A percentile compares a stretch with the other conserved stretches of the same genome.
phyloP scores from a whole-genome alignment of 1,284 basidiomycete genomes.

The Phellopilus nigrolimitatus region DNA sequence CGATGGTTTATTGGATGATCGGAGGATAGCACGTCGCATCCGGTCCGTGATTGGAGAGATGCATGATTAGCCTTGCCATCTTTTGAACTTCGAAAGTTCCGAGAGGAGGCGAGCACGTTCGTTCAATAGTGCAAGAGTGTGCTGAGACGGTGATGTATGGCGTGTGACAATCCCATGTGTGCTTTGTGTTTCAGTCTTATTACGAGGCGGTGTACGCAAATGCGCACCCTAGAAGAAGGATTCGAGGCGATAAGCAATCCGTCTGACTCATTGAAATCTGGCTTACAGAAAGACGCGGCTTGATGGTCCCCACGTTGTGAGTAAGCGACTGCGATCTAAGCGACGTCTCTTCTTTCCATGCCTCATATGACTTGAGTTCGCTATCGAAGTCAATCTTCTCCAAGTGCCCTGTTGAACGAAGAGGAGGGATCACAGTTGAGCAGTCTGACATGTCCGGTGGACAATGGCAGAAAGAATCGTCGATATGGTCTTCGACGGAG shows the following conservation, averaged over 20 bases:
- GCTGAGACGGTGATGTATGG: constrained; percentile 36
- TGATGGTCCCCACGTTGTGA: constrained; percentile 1
- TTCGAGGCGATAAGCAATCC: not conserved
- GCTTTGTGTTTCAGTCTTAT: not conserved
- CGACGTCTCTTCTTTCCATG: not conserved
- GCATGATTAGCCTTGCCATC: not conserved
- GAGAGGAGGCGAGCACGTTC: constrained; percentile 45
- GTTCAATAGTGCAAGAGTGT: constrained; percentile 43
- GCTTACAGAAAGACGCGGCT: constrained; percentile 8
- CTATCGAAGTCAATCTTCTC: constrained; percentile 10
- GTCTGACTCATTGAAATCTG: not conserved
- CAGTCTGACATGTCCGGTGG: not conserved
- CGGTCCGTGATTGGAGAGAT: not conserved
- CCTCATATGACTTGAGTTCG: constrained; percentile 13
- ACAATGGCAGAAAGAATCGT: constrained; percentile 21
- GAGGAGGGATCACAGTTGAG: constrained; percentile 2
- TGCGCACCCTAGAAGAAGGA: not conserved
- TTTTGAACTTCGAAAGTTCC: constrained; percentile 38
- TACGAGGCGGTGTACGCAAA: not conserved
- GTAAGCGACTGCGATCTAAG: not conserved
- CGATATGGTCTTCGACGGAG: not conserved
- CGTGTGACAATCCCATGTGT: constrained; percentile 27
- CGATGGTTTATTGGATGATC: too few relatives aligned
- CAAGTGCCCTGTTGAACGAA: constrained; percentile 11
- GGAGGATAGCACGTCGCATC: too few relatives aligned